Conservation (phyloP, 2,329 filamentous ascomycete species). For the Grosmannia clavigera region DNA sequence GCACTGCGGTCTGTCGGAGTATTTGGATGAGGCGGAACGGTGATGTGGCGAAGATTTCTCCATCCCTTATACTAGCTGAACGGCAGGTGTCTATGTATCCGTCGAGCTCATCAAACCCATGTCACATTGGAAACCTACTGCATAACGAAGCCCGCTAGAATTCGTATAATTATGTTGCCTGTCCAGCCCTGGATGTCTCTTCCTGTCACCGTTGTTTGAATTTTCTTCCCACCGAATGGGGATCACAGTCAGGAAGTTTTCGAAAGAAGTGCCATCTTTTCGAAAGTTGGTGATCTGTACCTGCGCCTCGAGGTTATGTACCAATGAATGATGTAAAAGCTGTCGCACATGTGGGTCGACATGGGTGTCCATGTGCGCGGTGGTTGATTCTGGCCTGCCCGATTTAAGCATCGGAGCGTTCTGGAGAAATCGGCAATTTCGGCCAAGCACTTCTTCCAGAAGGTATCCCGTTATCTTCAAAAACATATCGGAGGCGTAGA, state of each 20-base stretch:
- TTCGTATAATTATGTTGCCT: neutral
- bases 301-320: constrained; percentile 32
- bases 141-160: neutral
- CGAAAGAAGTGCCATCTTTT: constrained; percentile 66
- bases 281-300: constrained; percentile 62
- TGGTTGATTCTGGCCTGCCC: neutral
- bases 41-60: too few relatives aligned
- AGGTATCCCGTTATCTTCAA: constrained; percentile 68
- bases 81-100: too few relatives aligned
- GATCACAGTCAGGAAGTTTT: constrained; percentile 77
- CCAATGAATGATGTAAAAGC: constrained; percentile 34
- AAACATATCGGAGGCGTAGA: constrained; percentile 77
- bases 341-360: constrained; percentile 53
- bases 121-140: neutral
- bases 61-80: too few relatives aligned
- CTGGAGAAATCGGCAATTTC: constrained; percentile 79
- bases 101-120: neutral
- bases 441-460: constrained; percentile 58
- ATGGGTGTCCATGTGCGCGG: constrained; percentile 33
- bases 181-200: neutral
- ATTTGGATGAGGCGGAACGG: too few relatives aligned
- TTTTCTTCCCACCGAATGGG: constrained; percentile 55
- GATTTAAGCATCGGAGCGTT: constrained; percentile 31
- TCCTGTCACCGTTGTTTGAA: constrained; percentile 22
- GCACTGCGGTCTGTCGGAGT: too few relatives aligned